A percentile compares a stretch with the other conserved stretches of the same genome.
phyloP scores from a whole-genome alignment of 192 early-diverging fungal species.

The Pilaira anomala region DNA sequence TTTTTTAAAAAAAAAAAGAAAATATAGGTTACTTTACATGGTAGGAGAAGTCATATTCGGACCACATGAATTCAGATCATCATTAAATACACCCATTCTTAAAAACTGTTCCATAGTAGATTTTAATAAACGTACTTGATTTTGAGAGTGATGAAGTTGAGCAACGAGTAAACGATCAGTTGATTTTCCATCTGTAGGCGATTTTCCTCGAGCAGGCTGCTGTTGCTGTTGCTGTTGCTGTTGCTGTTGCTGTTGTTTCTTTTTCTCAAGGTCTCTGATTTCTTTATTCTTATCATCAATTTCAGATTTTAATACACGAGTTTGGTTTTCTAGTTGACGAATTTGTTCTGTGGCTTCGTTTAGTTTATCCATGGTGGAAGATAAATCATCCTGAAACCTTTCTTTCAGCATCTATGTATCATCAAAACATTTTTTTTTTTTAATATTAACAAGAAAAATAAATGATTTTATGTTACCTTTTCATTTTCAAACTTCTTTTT shows the following conservation, averaged over 20 bases:
- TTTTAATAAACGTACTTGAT: slow-evolving; percentile 25
- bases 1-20: neutral
- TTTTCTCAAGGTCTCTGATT: slow-evolving; percentile 1
- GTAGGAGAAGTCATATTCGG: slow-evolving; percentile 1
- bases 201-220: too few relatives aligned
- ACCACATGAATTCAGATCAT: slow-evolving; percentile 6
- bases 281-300: slow-evolving; percentile 8
- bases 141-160: slow-evolving; percentile 26
- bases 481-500: slow-evolving; percentile 23
- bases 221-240: neutral
- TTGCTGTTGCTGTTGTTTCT: neutral
- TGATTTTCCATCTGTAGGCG: slow-evolving; percentile 4
- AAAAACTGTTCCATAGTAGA: slow-evolving; percentile 36
- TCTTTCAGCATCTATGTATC: slow-evolving; percentile 24
- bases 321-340: slow-evolving; percentile 9
- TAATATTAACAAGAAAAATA: neutral
- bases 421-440: too few relatives aligned
- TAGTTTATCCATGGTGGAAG: slow-evolving; percentile 15
- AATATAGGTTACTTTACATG: neutral
- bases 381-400: slow-evolving; percentile 24
- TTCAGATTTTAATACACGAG: slow-evolving; percentile 1
- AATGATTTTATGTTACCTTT: slow-evolving; percentile 20
- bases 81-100: slow-evolving; percentile 24
- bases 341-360: slow-evolving; percentile 21
- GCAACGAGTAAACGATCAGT: slow-evolving; percentile 1